These are phyloP conservation scores for Rubia occidens DNA, from an alignment of 305 asterid species.

Conservation along the genomic window DNA sequence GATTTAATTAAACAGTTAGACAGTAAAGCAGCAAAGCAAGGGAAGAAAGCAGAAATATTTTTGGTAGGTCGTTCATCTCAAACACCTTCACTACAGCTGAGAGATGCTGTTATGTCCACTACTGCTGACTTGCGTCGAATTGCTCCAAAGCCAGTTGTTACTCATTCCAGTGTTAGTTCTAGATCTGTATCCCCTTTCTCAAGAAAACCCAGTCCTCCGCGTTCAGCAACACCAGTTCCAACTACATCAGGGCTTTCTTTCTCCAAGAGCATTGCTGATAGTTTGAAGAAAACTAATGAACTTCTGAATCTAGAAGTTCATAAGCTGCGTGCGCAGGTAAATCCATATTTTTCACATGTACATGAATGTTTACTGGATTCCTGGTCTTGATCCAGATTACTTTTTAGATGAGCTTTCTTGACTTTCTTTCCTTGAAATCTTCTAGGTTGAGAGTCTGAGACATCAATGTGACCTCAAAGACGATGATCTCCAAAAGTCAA, in stretches of 20 bases:
- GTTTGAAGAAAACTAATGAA: conserved; percentile 84
- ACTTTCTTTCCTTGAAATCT: conserved; percentile 16
- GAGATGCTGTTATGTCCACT: conserved; percentile 53
- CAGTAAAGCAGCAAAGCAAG: conserved; percentile 86
- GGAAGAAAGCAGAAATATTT: conserved; percentile 63
- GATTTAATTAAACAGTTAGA: conserved; percentile 88
- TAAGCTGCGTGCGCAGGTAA: conserved; percentile 75
- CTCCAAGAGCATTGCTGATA: conserved; percentile 65
- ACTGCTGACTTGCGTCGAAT: conserved; percentile 41
- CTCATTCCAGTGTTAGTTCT: conserved; percentile 60
- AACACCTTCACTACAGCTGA: conserved; percentile 56
- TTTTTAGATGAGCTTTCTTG: conserved; percentile 1
- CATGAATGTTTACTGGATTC: conserved; percentile 6
- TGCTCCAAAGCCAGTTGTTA: conserved; percentile 54
- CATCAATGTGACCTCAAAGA: conserved; percentile 71
- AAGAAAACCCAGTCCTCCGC: conserved; percentile 79
- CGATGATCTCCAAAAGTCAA: conserved; percentile 53
- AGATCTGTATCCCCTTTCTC: conserved; percentile 92
- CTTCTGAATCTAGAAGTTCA: conserved; percentile 80
- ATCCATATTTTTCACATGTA: conserved; percentile 5
- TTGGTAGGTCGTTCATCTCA: conserved; percentile 70
- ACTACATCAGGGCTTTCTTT: conserved; percentile 82
- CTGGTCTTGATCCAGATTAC: neutral
- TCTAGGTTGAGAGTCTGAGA: conserved; percentile 53
- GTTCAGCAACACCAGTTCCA: conserved; percentile 88